Conservation (phyloP, 495 filamentous ascomycete genomes). For the Choiromyces venosus region DNA sequence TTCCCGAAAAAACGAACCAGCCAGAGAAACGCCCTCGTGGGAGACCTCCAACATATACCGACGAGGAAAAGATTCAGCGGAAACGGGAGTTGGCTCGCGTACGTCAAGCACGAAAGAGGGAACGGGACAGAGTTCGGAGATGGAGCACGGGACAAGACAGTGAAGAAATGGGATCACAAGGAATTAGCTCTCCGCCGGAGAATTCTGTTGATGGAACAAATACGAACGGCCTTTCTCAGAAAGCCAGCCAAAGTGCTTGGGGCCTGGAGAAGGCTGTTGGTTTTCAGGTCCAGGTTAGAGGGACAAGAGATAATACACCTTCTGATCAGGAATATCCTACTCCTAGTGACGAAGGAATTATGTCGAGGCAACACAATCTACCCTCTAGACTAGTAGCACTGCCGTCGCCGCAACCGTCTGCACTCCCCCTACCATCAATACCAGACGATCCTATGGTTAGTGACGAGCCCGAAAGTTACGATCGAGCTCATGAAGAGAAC, state of each 20-base stretch:
- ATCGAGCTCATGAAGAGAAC: background rate
- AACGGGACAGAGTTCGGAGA: constrained; percentile 31
- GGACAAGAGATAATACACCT: background rate
- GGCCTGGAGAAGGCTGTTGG: background rate
- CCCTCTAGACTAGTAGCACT: background rate
- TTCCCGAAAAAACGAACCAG: background rate
- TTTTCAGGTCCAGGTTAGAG: background rate
- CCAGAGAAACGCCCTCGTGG: constrained; percentile 35
- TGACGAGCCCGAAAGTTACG: background rate
- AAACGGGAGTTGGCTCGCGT: constrained; percentile 35
- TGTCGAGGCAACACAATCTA: background rate
- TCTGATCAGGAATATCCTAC: background rate
- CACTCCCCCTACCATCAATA: background rate
- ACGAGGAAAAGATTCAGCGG: constrained; percentile 33
- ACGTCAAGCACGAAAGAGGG: constrained; percentile 33
- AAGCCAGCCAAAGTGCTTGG: background rate
- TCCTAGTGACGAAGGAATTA: background rate
- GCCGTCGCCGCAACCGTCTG: background rate
- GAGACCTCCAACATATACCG: constrained; percentile 38
- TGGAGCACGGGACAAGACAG: constrained; percentile 27
- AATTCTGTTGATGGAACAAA: background rate
- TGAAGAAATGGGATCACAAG: background rate
- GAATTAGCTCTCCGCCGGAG: background rate
- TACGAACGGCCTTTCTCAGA: background rate
- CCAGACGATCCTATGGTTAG: background rate